Evolutionary conservation across 805 yeast genomes (phyloP).

Genomic region (Soucietia sequanensis): DNA sequence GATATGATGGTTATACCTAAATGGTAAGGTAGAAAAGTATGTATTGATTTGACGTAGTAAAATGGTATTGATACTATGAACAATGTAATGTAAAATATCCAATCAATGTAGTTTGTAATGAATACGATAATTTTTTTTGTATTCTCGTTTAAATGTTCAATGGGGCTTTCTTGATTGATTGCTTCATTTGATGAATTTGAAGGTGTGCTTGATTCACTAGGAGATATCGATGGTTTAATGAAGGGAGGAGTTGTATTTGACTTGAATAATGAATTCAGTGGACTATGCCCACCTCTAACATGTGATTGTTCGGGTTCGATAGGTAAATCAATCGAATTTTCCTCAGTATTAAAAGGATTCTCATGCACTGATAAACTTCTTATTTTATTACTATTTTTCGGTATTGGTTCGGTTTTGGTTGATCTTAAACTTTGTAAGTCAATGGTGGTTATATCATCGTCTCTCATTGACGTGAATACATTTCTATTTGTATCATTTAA

Average conservation of each 20-base stretch:
- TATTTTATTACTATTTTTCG: not conserved
- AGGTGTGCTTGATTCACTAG: not conserved
- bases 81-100: constrained; percentile 46
- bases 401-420: constrained; percentile 12
- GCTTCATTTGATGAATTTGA: not conserved
- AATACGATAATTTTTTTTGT: constrained; percentile 31
- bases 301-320: constrained; percentile 1
- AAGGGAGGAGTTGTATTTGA: constrained; percentile 1
- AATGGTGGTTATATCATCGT: constrained; percentile 42
- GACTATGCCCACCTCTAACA: not conserved
- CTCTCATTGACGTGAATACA: constrained; percentile 24
- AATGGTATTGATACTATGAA: constrained; percentile 59
- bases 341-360: constrained; percentile 16
- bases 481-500: constrained; percentile 7
- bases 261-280: not conserved
- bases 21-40: constrained; percentile 62
- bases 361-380: constrained; percentile 8
- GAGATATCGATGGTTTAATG: not conserved
- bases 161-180: not conserved
- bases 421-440: constrained; percentile 21
- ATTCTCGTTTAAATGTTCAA: constrained; percentile 8
- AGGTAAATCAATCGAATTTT: constrained; percentile 2
- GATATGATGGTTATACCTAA: constrained; percentile 57
- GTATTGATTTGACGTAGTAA: constrained; percentile 48
- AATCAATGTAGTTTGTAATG: constrained; percentile 51